Conservation (phyloP, 169 alveolate genomes). For the Cyclospora cayetanensis region DNA sequence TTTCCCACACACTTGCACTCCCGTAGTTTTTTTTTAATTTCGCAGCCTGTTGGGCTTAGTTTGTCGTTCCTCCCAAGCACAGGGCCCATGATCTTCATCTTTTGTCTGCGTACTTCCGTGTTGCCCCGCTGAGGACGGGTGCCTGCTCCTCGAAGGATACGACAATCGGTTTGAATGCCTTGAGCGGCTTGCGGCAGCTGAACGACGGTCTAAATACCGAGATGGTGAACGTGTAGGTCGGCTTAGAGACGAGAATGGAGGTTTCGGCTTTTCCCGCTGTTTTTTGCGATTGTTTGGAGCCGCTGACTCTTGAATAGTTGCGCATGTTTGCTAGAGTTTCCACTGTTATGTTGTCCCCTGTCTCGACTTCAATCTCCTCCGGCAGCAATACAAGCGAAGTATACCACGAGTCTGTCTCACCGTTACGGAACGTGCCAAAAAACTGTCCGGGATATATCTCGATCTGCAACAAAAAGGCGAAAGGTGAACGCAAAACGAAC, state of each 20-base stretch:
- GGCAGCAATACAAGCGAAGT: conserved; percentile 61
- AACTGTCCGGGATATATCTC: conserved; percentile 49
- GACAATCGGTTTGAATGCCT: conserved; percentile 17
- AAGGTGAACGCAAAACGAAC: neutral
- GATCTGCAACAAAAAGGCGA: neutral
- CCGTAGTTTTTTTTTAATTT: too few species aligned
- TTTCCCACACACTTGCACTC: too few species aligned
- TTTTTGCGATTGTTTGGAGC: conserved; percentile 36
- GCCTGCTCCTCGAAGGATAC: conserved; percentile 65
- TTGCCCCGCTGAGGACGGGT: conserved; percentile 43
- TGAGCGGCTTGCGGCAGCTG: conserved; percentile 8
- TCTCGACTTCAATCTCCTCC: conserved; percentile 59
- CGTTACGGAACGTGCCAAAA: conserved; percentile 54
- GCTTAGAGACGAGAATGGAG: conserved; percentile 48
- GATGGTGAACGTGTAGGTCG: conserved; percentile 51
- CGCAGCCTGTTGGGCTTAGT: too few species aligned
- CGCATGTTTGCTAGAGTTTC: conserved; percentile 32
- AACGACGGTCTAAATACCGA: neutral
- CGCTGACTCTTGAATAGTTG: conserved; percentile 29
- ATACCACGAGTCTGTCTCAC: conserved; percentile 65
- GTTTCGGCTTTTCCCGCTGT: neutral
- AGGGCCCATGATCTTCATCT: too few species aligned
- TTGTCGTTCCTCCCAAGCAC: too few species aligned
- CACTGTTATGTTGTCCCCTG: conserved; percentile 22
- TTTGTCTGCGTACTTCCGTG: conserved; percentile 54